A percentile compares a stretch with the other conserved stretches of the same genome.
These are phyloP conservation scores for Teunomyces cretensis DNA, from an alignment of 805 yeast genomes.

Conservation along the genomic window DNA sequence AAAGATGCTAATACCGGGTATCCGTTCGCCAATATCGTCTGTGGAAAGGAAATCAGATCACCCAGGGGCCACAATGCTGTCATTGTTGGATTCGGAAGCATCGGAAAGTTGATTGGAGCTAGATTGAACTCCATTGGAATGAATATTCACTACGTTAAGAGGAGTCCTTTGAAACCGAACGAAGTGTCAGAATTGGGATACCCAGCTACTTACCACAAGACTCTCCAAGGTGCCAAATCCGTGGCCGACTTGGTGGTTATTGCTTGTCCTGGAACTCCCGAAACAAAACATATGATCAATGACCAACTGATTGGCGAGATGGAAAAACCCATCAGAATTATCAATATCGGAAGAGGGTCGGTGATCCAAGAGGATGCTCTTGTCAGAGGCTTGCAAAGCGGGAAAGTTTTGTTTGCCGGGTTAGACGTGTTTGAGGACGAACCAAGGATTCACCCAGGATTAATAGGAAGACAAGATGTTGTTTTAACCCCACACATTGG, in stretches of 20 bases:
- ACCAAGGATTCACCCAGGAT: slow-evolving; percentile 19
- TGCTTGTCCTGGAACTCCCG: slow-evolving; percentile 25
- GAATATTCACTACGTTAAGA: slow-evolving; percentile 27
- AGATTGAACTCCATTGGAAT: slow-evolving; percentile 22
- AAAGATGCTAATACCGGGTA: not conserved
- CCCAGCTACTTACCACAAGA: slow-evolving; percentile 18
- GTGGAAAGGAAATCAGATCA: slow-evolving; percentile 14
- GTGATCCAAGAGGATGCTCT: slow-evolving; percentile 25
- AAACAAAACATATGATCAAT: slow-evolving; percentile 19
- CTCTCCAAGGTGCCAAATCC: slow-evolving; percentile 14
- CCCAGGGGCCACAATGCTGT: slow-evolving; percentile 25
- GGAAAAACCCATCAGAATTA: slow-evolving; percentile 19
- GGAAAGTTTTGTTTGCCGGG: slow-evolving; percentile 25
- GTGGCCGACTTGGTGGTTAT: slow-evolving; percentile 26
- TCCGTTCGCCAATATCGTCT: slow-evolving; percentile 28
- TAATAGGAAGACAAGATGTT: slow-evolving; percentile 23
- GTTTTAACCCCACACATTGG: slow-evolving; percentile 27
- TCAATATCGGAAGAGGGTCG: slow-evolving; percentile 26
- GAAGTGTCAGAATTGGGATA: slow-evolving; percentile 16
- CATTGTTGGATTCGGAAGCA: slow-evolving; percentile 27
- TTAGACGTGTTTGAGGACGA: slow-evolving; percentile 28
- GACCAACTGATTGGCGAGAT: slow-evolving; percentile 13
- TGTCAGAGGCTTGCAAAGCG: slow-evolving; percentile 22
- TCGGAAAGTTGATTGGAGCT: slow-evolving; percentile 22
- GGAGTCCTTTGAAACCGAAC: slow-evolving; percentile 12